These are phyloP conservation scores for Eragrostis nindensis DNA, from an alignment of 176 grass and related monocot genomes.

Conservation along the genomic window DNA sequence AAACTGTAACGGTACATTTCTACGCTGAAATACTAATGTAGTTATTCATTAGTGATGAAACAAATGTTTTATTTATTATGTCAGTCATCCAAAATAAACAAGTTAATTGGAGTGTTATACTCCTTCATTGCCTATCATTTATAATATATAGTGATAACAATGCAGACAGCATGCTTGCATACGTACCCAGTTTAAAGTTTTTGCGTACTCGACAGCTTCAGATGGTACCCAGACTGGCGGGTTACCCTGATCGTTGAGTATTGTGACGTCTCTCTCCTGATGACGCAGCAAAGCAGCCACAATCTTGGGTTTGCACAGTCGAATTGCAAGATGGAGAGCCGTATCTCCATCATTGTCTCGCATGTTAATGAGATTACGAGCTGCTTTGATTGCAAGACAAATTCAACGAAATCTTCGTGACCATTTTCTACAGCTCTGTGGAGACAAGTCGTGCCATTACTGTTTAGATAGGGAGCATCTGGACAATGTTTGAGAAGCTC, in stretches of 20 bases:
- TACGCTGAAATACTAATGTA: no score
- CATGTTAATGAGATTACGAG: neutral
- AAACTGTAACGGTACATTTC: no score
- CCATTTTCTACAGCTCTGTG: accelerated
- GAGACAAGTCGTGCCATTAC: neutral
- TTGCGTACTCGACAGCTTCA: neutral
- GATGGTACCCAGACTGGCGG: neutral
- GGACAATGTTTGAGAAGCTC: neutral
- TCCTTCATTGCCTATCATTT: no score
- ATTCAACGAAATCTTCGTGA: neutral
- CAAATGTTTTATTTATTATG: no score
- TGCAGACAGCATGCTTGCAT: no score
- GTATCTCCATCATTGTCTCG: neutral
- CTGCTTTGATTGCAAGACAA: neutral
- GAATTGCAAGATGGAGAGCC: neutral
- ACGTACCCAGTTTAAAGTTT: constrained; percentile 17
- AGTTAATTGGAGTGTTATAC: neutral
- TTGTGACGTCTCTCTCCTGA: neutral
- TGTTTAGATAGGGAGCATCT: neutral
- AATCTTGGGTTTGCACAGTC: neutral
- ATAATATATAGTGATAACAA: no score
- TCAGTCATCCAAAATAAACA: no score
- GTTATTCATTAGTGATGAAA: no score
- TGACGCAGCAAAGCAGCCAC: neutral
- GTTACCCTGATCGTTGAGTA: neutral